phyloP scores from a whole-genome alignment of 495 filamentous ascomycete genomes.

The Xanthoparmelia taractica region DNA sequence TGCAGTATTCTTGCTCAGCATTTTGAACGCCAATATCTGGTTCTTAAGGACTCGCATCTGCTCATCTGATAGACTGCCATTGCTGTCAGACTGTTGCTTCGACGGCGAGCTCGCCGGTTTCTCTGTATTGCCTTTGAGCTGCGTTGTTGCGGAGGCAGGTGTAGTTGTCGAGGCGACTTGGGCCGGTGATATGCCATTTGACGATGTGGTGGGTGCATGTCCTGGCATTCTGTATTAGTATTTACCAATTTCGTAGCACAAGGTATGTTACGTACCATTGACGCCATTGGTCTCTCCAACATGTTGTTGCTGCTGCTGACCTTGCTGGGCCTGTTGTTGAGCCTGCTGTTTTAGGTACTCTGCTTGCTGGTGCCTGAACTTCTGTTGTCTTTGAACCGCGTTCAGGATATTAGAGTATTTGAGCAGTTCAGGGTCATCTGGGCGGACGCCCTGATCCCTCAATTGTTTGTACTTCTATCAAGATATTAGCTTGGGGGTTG shows the following conservation, averaged over 20 bases:
- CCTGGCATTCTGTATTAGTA: conserved; percentile 13
- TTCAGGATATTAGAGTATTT: conserved; percentile 62
- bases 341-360: conserved; percentile 33
- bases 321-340: conserved; percentile 40
- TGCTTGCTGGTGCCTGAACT: conserved; percentile 41
- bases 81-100: conserved; percentile 33
- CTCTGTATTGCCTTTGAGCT: conserved; percentile 20
- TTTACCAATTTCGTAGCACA: neutral
- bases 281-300: conserved; percentile 40
- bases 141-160: conserved; percentile 26
- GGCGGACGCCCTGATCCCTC: conserved; percentile 64
- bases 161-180: conserved; percentile 33
- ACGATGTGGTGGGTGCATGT: conserved; percentile 23
- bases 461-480: conserved; percentile 72
- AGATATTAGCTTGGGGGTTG: neutral
- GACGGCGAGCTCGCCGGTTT: conserved; percentile 25
- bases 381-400: conserved; percentile 55
- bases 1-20: conserved; percentile 69
- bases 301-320: conserved; percentile 38
- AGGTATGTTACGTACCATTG: conserved; percentile 37
- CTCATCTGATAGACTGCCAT: conserved; percentile 55
- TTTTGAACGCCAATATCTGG: conserved; percentile 77
- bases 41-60: conserved; percentile 63
- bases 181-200: conserved; percentile 35
- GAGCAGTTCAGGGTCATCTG: conserved; percentile 70